Conservation (phyloP, 2,329 filamentous ascomycete species). For the Lasiodiplodia hormozganensis region DNA sequence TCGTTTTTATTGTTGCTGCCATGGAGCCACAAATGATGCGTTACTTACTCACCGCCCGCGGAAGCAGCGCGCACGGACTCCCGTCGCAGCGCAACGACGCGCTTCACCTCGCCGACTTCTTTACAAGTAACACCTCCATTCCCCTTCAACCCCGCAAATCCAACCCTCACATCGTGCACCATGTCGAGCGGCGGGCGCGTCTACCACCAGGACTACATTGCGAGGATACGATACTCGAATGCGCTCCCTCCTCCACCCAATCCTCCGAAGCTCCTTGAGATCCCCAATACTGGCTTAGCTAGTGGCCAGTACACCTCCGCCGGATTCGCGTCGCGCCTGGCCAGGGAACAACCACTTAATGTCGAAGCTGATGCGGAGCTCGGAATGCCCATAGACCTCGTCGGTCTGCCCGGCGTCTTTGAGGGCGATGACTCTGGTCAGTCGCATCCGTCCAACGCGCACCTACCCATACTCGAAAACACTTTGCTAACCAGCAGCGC, state of each 20-base stretch:
- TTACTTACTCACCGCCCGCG: neutral
- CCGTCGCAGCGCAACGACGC: neutral
- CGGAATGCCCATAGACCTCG: constrained; percentile 94
- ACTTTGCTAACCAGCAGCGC: constrained; percentile 34
- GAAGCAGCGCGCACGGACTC: constrained; percentile 17
- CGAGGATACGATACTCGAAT: constrained; percentile 94
- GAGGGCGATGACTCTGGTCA: constrained; percentile 92
- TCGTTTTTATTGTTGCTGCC: neutral
- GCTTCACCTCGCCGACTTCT: constrained; percentile 20
- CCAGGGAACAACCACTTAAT: constrained; percentile 90
- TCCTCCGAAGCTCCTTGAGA: constrained; percentile 94
- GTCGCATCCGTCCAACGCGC: constrained; percentile 35
- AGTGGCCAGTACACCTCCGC: constrained; percentile 89
- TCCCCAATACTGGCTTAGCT: constrained; percentile 89
- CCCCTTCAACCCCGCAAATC: neutral
- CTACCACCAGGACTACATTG: constrained; percentile 95
- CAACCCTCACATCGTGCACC: constrained; percentile 3
- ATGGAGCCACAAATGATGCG: neutral
- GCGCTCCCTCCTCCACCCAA: constrained; percentile 91
- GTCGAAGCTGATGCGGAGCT: constrained; percentile 98
- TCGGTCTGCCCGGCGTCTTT: constrained; percentile 93
- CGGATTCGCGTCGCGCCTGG: constrained; percentile 86
- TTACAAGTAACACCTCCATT: neutral
- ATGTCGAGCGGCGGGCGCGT: constrained; percentile 29
- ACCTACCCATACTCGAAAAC: neutral